These are phyloP conservation scores for Syncephalastrum monosporum DNA, from an alignment of 371 early-diverging fungal genomes.

Conservation along the genomic window DNA sequence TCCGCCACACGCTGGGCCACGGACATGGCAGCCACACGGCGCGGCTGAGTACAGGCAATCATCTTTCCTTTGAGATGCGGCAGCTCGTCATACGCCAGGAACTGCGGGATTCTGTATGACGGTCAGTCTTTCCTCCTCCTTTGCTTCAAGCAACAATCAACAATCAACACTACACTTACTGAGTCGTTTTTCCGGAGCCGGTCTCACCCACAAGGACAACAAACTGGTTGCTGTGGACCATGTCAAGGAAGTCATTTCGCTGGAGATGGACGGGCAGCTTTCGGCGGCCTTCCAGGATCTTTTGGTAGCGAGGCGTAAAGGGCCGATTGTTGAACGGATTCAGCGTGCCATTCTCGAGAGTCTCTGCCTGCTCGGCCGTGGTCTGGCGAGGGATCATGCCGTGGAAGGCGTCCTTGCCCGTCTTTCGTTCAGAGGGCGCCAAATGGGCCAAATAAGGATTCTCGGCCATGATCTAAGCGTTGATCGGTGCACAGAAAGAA, in stretches of 20 bases:
- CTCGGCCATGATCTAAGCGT: constrained; percentile 33
- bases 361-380: constrained; percentile 70
- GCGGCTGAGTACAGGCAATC: constrained; percentile 98
- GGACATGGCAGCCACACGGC: constrained; percentile 98
- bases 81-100: constrained; percentile 85
- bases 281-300: constrained; percentile 79
- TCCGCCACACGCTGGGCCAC: constrained; percentile 97
- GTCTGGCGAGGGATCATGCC: constrained; percentile 63
- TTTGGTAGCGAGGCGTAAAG: constrained; percentile 78
- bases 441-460: constrained; percentile 68
- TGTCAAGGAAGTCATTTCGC: constrained; percentile 79
- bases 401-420: constrained; percentile 32
- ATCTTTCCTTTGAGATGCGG: constrained; percentile 87
- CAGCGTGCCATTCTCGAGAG: constrained; percentile 68
- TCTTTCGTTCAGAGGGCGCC: constrained; percentile 34
- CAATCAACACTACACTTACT: constrained; percentile 55
- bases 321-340: constrained; percentile 85
- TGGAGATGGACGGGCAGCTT: constrained; percentile 90
- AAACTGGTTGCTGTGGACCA: constrained; percentile 85
- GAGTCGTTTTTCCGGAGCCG: constrained; percentile 93
- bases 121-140: background rate
- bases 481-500: too few relatives aligned
- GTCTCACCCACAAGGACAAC: constrained; percentile 90
- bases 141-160: background rate
- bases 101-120: constrained; percentile 85